Conservation (phyloP, 2,329 filamentous ascomycete species). For the Pleoardoris graminearum region DNA sequence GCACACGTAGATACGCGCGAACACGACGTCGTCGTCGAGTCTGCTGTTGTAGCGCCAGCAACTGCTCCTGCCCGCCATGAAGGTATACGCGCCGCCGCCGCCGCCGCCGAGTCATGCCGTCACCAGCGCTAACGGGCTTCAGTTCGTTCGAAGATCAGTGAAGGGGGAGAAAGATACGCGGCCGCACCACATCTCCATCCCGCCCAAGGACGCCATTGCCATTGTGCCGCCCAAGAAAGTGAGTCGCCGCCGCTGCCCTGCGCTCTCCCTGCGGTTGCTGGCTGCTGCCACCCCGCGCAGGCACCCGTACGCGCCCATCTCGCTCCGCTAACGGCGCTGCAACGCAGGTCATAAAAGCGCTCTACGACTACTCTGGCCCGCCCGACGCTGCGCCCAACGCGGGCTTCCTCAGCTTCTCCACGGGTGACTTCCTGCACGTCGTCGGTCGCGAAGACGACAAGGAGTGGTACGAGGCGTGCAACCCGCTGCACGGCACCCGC, state of each 20-base stretch:
- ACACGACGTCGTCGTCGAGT: constrained; percentile 5
- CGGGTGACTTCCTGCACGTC: constrained; percentile 97
- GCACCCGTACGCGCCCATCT: constrained; percentile 10
- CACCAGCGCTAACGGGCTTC: constrained; percentile 31
- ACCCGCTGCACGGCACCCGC: constrained; percentile 84
- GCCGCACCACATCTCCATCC: constrained; percentile 73
- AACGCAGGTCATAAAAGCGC: constrained; percentile 86
- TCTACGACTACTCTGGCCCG: constrained; percentile 97
- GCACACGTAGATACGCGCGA: not conserved
- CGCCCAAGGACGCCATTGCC: constrained; percentile 81
- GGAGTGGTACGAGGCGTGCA: constrained; percentile 99
- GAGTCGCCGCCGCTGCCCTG: constrained; percentile 20
- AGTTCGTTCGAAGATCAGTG: constrained; percentile 75
- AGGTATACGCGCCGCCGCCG: constrained; percentile 21
- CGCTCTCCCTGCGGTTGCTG: not conserved
- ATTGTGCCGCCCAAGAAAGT: constrained; percentile 95
- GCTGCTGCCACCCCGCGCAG: constrained; percentile 10
- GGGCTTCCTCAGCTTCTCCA: constrained; percentile 79
- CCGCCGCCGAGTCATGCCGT: constrained; percentile 24
- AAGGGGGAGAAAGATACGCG: constrained; percentile 83
- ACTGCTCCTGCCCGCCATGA: constrained; percentile 22
- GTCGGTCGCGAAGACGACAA: constrained; percentile 91
- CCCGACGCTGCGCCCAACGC: constrained; percentile 63
- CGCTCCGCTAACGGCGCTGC: constrained; percentile 13
- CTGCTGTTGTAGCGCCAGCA: constrained; percentile 9